Evolutionary conservation across 1,284 basidiomycete genomes (phyloP), one percentile per base, ranked within the genome.

Genomic region (Trametes sp.): DNA sequence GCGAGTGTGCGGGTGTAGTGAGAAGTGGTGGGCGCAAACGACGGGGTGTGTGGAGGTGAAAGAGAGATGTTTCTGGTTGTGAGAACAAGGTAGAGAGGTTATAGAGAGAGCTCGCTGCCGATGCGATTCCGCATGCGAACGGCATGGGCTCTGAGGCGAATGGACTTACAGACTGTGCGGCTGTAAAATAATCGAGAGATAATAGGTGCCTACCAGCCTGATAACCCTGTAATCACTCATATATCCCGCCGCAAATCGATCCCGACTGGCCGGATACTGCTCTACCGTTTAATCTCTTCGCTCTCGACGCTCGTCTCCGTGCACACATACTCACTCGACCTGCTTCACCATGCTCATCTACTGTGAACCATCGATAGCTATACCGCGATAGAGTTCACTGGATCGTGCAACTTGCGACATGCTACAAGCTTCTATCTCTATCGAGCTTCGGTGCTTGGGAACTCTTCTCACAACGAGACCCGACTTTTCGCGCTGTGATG

Each of bases 41-140:
- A 31, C 35, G 42, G 11, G 31, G 31, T 33, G 14, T 35, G 29
- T 35, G 45, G 55, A 21, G 23, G 26, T 49, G 46, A 36, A 29
- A 26, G 28, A 24, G 13, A 21, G 45, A n/a, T 23, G 42, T 10
- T 9, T 45, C 38, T 5, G 14, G 21, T 23, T 23, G 42, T 24
- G 42, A 16, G 38, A 6, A 11, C 31, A 7, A 14, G 42, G 11
- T 24, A 46, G 6, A 11, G 28, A 28, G 48, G 31, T 16, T 5
- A 5, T 28, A 7, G 29, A 49, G 48, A 19, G 33, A 54, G 53
- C 23, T n/a, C 29, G 33, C 49, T 57, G 65, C 65, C 65, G 65
- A 49, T 31, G 59, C 53, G 65, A 61, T 61, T 61, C 49, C 59
- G 58, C 59, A 54, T 54, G 52, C 26, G 26, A 46, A 48, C 59